phyloP scores from a whole-genome alignment of 306 rosid species.

The Morella rubra region DNA sequence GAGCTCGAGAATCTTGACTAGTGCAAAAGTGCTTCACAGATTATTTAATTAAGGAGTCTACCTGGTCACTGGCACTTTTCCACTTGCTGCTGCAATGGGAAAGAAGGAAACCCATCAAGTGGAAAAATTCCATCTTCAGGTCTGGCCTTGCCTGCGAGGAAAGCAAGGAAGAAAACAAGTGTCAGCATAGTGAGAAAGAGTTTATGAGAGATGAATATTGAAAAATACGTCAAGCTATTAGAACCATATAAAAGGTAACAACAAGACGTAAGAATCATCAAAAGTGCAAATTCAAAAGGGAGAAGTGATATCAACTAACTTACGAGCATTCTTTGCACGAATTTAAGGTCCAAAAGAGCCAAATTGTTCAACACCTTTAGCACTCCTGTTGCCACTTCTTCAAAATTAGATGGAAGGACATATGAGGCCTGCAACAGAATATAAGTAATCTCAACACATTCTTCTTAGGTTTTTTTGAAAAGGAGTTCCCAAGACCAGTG shows the following conservation, averaged over 20 bases:
- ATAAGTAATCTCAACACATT: slow-evolving; percentile 25
- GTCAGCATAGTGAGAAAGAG: slow-evolving; percentile 15
- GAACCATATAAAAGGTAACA: slow-evolving; percentile 8
- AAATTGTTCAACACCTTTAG: slow-evolving; percentile 93
- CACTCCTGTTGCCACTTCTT: slow-evolving; percentile 95
- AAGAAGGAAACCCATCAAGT: slow-evolving; percentile 91
- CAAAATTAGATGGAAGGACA: slow-evolving; percentile 95
- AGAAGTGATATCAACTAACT: slow-evolving; percentile 35
- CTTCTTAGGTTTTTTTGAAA: neutral
- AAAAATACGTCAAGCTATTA: slow-evolving; percentile 8
- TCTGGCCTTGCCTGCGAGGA: slow-evolving; percentile 83
- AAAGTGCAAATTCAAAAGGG: slow-evolving; percentile 7
- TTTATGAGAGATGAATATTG: slow-evolving; percentile 9
- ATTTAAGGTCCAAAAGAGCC: slow-evolving; percentile 86
- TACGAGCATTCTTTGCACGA: slow-evolving; percentile 90
- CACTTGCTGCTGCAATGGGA: slow-evolving; percentile 90
- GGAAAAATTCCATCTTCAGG: slow-evolving; percentile 95
- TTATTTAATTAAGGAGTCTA: slow-evolving; percentile 14
- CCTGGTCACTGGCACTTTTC: slow-evolving; percentile 87
- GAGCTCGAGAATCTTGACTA: no score
- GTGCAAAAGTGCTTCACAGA: no score
- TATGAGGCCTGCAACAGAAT: slow-evolving; percentile 60
- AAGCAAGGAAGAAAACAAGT: slow-evolving; percentile 22
- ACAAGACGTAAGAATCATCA: slow-evolving; percentile 10
- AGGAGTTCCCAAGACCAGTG: neutral